Evolutionary conservation across 2,329 filamentous ascomycete species (phyloP).

Genomic region (Penicillium sp.): DNA sequence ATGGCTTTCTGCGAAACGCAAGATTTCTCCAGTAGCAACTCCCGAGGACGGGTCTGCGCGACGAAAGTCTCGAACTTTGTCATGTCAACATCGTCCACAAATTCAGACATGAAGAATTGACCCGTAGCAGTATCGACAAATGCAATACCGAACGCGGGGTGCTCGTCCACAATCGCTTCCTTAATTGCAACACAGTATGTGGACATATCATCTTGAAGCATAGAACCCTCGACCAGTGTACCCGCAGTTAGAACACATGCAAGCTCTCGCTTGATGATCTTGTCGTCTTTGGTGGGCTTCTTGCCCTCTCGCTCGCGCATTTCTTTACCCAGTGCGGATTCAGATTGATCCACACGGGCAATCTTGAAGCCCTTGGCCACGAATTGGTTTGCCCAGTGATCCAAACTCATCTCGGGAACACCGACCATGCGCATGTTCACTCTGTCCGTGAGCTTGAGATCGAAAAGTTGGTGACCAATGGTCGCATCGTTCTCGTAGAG

Average conservation of each 20-base stretch:
- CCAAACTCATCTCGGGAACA: slow-evolving; percentile 91
- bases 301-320: slow-evolving; percentile 84
- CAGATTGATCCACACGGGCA: slow-evolving; percentile 92
- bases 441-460: slow-evolving; percentile 93
- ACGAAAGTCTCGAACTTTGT: slow-evolving; percentile 98
- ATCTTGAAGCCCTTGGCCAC: slow-evolving; percentile 98
- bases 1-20: slow-evolving; percentile 82
- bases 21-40: slow-evolving; percentile 85
- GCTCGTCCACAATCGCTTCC: slow-evolving; percentile 65
- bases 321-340: slow-evolving; percentile 92
- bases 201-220: slow-evolving; percentile 97
- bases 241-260: slow-evolving; percentile 87
- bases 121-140: slow-evolving; percentile 96
- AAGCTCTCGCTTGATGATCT: slow-evolving; percentile 87
- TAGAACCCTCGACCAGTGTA: slow-evolving; percentile 89
- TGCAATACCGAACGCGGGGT: slow-evolving; percentile 82
- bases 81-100: slow-evolving; percentile 85
- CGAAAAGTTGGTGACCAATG: slow-evolving; percentile 92
- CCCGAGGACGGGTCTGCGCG: slow-evolving; percentile 83
- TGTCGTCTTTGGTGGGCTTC: slow-evolving; percentile 69
- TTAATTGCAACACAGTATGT: slow-evolving; percentile 97
- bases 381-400: slow-evolving; percentile 97
- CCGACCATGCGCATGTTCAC: slow-evolving; percentile 99
- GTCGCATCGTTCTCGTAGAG: slow-evolving; percentile 97
- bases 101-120: slow-evolving; percentile 90